Evolutionary conservation across 371 early-diverging fungal species (phyloP).

Genomic region (Mucor indicus): DNA sequence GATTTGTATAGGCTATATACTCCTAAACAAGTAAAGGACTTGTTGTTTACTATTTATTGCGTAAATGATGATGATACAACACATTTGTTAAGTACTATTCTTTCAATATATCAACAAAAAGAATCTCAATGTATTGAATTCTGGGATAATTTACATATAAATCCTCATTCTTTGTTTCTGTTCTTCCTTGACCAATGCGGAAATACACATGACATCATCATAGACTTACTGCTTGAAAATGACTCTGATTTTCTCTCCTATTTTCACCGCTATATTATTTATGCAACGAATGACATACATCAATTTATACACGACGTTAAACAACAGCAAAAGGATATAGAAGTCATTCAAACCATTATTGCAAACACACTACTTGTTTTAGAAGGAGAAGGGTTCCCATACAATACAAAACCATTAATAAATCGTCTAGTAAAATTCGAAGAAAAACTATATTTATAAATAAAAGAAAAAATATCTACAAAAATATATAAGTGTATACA

Average conservation of each 20-base stretch:
- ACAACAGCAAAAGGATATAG: neutral
- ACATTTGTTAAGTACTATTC: neutral
- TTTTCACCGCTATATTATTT: slow-evolving; percentile 12
- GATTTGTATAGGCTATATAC: too few species aligned
- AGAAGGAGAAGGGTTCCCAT: slow-evolving; percentile 16
- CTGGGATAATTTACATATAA: slow-evolving; percentile 5
- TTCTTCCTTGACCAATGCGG: slow-evolving; percentile 17
- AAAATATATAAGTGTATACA: neutral
- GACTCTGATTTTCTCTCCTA: slow-evolving; percentile 15
- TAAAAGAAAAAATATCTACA: slow-evolving; percentile 5
- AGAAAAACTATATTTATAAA: slow-evolving; percentile 2
- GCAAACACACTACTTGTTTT: slow-evolving; percentile 8
- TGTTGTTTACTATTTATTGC: slow-evolving; percentile 16
- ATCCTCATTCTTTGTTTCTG: slow-evolving; percentile 15
- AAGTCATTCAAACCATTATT: slow-evolving; percentile 2
- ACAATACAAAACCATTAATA: slow-evolving; percentile 16
- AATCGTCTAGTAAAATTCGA: slow-evolving; percentile 4
- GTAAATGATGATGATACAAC: slow-evolving; percentile 16
- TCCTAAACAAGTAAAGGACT: neutral
- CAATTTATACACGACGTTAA: neutral
- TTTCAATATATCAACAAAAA: slow-evolving; percentile 8
- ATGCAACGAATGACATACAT: neutral
- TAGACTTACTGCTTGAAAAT: slow-evolving; percentile 16
- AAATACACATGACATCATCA: slow-evolving; percentile 15
- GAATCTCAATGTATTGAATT: neutral